A percentile compares a stretch with the other conserved stretches of the same genome.
Evolutionary conservation across 2,329 filamentous ascomycete genomes (phyloP).

Genomic region (Clarireedia paspali): DNA sequence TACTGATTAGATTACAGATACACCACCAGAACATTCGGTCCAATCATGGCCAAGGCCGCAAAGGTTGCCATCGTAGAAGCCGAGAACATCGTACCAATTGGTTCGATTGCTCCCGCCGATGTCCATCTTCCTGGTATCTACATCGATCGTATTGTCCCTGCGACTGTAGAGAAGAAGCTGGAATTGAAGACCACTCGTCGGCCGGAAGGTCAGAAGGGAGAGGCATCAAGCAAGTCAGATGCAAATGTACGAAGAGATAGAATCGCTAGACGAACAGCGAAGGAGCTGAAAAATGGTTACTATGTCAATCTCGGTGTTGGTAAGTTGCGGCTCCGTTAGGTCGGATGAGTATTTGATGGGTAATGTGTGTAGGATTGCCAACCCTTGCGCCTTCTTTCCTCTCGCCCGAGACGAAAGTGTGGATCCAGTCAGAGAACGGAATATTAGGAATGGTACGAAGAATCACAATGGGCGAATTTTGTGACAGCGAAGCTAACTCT

Average conservation of each 20-base stretch:
- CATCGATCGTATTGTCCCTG: conserved; percentile 70
- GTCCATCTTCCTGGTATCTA: conserved; percentile 76
- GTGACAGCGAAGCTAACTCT: not conserved
- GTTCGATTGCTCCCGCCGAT: conserved; percentile 62
- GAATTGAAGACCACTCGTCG: conserved; percentile 56
- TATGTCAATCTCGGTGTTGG: conserved; percentile 77
- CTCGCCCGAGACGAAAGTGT: conserved; percentile 60
- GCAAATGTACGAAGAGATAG: conserved; percentile 53
- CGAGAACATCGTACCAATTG: conserved; percentile 70
- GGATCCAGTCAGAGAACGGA: conserved; percentile 82
- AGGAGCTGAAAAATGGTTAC: conserved; percentile 69
- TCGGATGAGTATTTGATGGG: too few relatives aligned
- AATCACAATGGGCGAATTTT: too few relatives aligned
- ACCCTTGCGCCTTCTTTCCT: conserved; percentile 77
- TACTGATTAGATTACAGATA: conserved; percentile 31
- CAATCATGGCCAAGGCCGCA: conserved; percentile 74
- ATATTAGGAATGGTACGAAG: conserved; percentile 59
- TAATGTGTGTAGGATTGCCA: conserved; percentile 64
- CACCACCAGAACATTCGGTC: conserved; percentile 67
- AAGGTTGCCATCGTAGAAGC: conserved; percentile 73
- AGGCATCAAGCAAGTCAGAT: conserved; percentile 50
- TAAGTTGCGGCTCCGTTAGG: conserved; percentile 26
- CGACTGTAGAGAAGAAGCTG: conserved; percentile 62
- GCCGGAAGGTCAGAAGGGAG: conserved; percentile 63
- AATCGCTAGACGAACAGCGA: conserved; percentile 69